Evolutionary conservation across 345 rosid genomes (phyloP).

Genomic region (Nephelium lappaceum): DNA sequence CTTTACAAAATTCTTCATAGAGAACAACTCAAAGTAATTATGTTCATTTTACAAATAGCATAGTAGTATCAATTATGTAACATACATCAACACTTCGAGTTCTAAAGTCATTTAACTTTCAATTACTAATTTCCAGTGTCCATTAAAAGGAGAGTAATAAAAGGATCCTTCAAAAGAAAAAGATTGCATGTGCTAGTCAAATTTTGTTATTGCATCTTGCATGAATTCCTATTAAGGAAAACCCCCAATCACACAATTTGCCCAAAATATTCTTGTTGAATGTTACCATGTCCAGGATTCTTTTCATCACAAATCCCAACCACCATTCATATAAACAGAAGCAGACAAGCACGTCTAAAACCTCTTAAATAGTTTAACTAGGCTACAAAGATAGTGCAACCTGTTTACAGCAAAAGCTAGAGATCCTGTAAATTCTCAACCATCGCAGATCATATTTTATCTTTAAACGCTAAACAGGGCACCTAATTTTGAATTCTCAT

Average conservation of each 20-base stretch:
- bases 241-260: background rate
- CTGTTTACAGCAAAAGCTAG: background rate
- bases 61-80: background rate
- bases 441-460: conserved; percentile 4
- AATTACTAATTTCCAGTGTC: background rate
- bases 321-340: background rate
- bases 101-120: background rate
- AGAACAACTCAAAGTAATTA: background rate
- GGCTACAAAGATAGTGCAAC: conserved; percentile 7
- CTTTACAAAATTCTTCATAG: background rate
- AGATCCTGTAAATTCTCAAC: background rate
- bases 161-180: background rate
- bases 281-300: background rate
- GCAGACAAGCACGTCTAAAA: background rate
- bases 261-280: background rate
- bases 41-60: background rate
- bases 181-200: background rate
- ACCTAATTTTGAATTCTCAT: conserved; percentile 7
- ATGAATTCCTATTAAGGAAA: background rate
- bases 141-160: background rate
- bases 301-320: background rate
- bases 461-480: background rate
- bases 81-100: background rate
- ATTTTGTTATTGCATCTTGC: background rate
- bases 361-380: background rate